Percentiles rank a stretch among this genome's conserved stretches.
Evolutionary conservation across 306 rosid species (phyloP).

Genomic region (Prunus mongolica): DNA sequence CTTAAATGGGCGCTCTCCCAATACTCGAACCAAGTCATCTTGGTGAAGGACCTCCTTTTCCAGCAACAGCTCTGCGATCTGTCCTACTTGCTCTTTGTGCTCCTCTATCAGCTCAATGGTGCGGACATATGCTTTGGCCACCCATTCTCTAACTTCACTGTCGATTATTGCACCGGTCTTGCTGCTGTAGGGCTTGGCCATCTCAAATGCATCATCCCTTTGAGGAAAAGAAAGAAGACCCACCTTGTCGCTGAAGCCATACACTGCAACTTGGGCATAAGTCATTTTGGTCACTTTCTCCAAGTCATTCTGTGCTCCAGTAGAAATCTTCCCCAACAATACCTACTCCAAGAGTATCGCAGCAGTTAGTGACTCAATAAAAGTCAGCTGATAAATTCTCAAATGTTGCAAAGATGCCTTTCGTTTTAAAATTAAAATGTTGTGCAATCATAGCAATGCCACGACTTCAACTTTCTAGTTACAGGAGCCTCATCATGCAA

Average conservation of each 20-base stretch:
- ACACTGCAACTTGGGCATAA: constrained; percentile 37
- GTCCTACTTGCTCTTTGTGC: constrained; percentile 31
- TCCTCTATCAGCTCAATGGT: constrained; percentile 31
- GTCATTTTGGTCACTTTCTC: constrained; percentile 52
- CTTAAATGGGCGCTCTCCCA: constrained; percentile 41
- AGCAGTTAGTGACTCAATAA: background rate
- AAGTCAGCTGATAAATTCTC: background rate
- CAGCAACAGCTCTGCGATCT: constrained; percentile 38
- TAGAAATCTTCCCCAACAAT: constrained; percentile 40
- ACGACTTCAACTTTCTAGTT: background rate
- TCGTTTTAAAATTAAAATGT: background rate
- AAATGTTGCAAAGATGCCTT: background rate
- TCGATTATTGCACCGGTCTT: constrained; percentile 40
- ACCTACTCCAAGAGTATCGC: constrained; percentile 22
- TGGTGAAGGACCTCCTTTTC: constrained; percentile 46
- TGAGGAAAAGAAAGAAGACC: constrained; percentile 46
- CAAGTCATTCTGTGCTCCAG: constrained; percentile 44
- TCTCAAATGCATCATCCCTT: constrained; percentile 26
- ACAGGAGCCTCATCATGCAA: background rate
- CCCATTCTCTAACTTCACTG: constrained; percentile 43
- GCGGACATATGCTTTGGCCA: constrained; percentile 33
- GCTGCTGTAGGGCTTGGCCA: constrained; percentile 41
- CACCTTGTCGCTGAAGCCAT: constrained; percentile 40
- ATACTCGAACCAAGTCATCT: constrained; percentile 32
- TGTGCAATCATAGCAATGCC: background rate